Evolutionary conservation across 73 alveolate species (phyloP).

Genomic region (Symbiodinium natans): DNA sequence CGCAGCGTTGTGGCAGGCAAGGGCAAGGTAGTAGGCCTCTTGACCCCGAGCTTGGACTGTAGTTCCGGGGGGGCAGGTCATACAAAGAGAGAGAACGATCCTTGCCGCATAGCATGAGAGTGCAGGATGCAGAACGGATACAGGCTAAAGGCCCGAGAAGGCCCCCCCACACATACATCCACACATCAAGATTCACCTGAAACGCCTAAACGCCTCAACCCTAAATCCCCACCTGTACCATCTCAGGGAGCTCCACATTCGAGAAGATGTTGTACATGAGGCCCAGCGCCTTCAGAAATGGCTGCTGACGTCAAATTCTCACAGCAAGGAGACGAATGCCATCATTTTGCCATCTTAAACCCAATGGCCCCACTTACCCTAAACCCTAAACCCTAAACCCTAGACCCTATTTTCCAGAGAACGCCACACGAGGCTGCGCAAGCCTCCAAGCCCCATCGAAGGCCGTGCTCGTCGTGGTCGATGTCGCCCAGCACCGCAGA

Average conservation of each 20-base stretch:
- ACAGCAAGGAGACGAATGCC: neutral
- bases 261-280: slow-evolving; percentile 79
- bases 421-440: too few relatives aligned
- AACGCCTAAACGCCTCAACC: neutral
- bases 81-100: too few relatives aligned
- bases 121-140: too few relatives aligned
- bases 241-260: slow-evolving; percentile 76
- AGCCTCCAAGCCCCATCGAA: slow-evolving; percentile 92
- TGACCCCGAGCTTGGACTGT: neutral
- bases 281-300: slow-evolving; percentile 42
- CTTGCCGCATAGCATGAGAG: too few relatives aligned
- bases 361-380: too few relatives aligned
- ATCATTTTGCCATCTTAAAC: too few relatives aligned
- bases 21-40: slow-evolving; percentile 60
- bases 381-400: too few relatives aligned
- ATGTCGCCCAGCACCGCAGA: slow-evolving; percentile 89
- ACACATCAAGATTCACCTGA: neutral
- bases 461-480: slow-evolving; percentile 83
- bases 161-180: too few relatives aligned
- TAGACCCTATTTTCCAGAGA: too few relatives aligned
- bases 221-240: slow-evolving; percentile 86
- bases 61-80: too few relatives aligned
- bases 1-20: slow-evolving; percentile 93
- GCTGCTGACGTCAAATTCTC: too few relatives aligned
- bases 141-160: too few relatives aligned